phyloP scores from a whole-genome alignment of 1,284 basidiomycete genomes.

The Ceratobasidium sp. region DNA sequence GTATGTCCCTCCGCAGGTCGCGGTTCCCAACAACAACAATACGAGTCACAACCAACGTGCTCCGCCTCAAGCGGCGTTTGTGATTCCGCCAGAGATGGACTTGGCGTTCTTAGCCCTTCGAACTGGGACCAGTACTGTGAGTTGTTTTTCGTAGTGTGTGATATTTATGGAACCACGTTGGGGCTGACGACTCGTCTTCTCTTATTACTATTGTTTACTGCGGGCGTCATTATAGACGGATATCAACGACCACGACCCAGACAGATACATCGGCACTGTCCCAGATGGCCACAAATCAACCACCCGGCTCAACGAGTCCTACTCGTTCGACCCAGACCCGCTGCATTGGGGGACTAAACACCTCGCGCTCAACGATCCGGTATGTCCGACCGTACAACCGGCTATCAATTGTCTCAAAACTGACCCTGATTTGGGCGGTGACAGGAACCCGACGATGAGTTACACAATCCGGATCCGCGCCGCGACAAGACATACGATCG shows the following conservation, averaged over 20 bases:
- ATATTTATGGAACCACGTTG: conserved; percentile 14
- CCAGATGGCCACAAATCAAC: conserved; percentile 4
- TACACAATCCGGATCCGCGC: conserved; percentile 67
- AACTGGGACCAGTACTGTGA: conserved; percentile 27
- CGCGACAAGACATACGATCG: conserved; percentile 74
- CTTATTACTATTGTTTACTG: background rate
- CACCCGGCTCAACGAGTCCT: background rate
- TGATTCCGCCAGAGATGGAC: conserved; percentile 13
- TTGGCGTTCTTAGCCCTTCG: conserved; percentile 11
- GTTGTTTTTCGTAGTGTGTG: background rate
- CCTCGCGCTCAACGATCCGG: conserved; percentile 17
- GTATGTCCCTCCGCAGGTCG: no score
- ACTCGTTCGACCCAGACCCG: conserved; percentile 41
- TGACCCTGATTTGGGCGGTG: background rate
- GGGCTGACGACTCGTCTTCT: background rate
- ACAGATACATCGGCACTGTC: conserved; percentile 28
- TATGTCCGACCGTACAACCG: background rate
- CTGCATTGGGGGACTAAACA: conserved; percentile 24
- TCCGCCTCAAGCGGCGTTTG: conserved; percentile 32
- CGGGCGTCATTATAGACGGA: background rate
- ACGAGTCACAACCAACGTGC: no score
- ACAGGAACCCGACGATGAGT: conserved; percentile 55
- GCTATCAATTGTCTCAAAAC: background rate
- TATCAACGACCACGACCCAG: conserved; percentile 19
- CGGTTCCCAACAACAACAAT: no score